Conservation (phyloP, 2,329 filamentous ascomycete genomes). For the Parastagonospora nodorum region DNA sequence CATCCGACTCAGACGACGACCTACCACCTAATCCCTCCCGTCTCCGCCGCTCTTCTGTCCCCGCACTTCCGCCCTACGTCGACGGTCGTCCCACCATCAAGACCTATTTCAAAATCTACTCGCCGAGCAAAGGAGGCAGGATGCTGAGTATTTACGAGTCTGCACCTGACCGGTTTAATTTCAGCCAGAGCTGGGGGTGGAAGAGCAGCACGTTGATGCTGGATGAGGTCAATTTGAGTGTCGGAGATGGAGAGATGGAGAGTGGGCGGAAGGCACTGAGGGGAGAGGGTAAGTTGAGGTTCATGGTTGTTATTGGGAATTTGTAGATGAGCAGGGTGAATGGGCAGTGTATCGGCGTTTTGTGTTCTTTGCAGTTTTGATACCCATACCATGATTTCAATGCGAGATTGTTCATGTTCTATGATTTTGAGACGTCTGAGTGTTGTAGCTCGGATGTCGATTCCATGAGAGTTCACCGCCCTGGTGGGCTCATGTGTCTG, state of each 20-base stretch:
- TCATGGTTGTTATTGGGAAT: conserved; percentile 65
- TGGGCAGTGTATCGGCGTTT: not conserved
- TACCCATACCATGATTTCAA: too few relatives aligned
- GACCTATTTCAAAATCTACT: conserved; percentile 67
- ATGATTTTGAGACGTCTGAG: too few relatives aligned
- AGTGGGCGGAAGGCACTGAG: conserved; percentile 32
- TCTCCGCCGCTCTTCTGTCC: conserved; percentile 19
- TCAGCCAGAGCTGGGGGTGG: conserved; percentile 66
- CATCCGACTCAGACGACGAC: conserved; percentile 32
- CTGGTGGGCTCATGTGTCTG: too few relatives aligned
- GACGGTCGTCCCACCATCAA: conserved; percentile 62
- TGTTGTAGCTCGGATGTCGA: too few relatives aligned
- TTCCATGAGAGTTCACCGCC: too few relatives aligned
- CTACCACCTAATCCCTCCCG: conserved; percentile 34
- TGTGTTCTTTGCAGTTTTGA: not conserved
- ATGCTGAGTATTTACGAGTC: conserved; percentile 64
- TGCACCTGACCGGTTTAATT: conserved; percentile 64
- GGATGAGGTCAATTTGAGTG: conserved; percentile 49
- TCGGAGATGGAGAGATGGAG: conserved; percentile 22
- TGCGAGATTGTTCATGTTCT: too few relatives aligned
- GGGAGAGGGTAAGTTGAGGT: conserved; percentile 59
- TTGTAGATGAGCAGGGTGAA: conserved; percentile 14
- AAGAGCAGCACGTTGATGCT: conserved; percentile 64
- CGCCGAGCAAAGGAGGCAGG: conserved; percentile 61
- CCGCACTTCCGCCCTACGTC: conserved; percentile 59